Evolutionary conservation across 306 rosid genomes (phyloP).

Genomic region (Cyamopsis tetragonoloba): DNA sequence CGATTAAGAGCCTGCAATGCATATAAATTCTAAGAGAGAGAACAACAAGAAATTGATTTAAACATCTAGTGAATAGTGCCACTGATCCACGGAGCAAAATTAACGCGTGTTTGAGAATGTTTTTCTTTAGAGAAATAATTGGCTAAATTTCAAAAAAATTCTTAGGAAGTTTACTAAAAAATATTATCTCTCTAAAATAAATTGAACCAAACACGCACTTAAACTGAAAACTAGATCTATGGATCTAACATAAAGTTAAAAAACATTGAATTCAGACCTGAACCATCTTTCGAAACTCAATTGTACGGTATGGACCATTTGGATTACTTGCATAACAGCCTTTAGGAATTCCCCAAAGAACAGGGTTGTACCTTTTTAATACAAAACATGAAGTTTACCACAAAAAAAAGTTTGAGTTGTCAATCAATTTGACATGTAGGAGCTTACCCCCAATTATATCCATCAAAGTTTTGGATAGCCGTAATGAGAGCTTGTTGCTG

Average conservation of each 20-base stretch:
- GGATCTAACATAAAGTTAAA: slow-evolving; percentile 3
- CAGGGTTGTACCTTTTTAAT: slow-evolving; percentile 80
- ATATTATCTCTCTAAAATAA: no score
- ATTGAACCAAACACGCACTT: no score
- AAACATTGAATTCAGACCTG: slow-evolving; percentile 49
- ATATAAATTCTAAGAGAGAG: slow-evolving; percentile 23
- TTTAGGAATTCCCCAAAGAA: slow-evolving; percentile 96
- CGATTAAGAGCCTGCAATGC: slow-evolving; percentile 71
- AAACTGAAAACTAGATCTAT: slow-evolving; percentile 13
- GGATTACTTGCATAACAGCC: slow-evolving; percentile 92
- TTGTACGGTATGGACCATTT: slow-evolving; percentile 65
- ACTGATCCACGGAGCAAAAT: slow-evolving; percentile 2
- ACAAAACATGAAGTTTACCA: slow-evolving; percentile 12
- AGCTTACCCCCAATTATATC: slow-evolving; percentile 94
- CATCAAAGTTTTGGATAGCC: slow-evolving; percentile 70
- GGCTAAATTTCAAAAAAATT: no score
- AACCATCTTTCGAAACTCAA: slow-evolving; percentile 91
- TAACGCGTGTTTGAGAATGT: no score
- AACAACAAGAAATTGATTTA: slow-evolving; percentile 9
- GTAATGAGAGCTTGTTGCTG: slow-evolving; percentile 85
- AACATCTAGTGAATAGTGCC: neutral
- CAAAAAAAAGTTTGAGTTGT: slow-evolving; percentile 5
- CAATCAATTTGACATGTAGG: slow-evolving; percentile 1
- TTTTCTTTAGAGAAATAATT: no score
- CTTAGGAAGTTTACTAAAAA: no score